Percentiles rank a stretch among this genome's conserved stretches.
phyloP scores from a whole-genome alignment of 306 rosid species.

The Notholithocarpus densiflorus region DNA sequence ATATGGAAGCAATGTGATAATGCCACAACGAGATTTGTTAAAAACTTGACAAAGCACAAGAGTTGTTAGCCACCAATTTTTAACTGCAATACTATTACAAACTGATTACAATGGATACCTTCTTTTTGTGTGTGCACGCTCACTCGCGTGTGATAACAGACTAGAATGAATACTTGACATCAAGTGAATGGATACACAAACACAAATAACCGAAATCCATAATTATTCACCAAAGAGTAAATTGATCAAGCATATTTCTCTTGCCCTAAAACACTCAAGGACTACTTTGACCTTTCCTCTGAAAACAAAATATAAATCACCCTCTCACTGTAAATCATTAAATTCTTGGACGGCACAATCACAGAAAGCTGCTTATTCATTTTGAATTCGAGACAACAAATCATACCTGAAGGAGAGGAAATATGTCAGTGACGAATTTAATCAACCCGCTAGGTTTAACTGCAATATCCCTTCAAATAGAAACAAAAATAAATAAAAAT shows the following conservation, averaged over 20 bases:
- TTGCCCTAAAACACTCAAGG: background rate
- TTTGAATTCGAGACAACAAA: conserved; percentile 13
- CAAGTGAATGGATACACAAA: background rate
- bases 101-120: background rate
- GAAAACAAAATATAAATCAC: background rate
- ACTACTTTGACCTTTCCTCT: background rate
- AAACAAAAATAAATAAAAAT: conserved; percentile 5
- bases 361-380: background rate
- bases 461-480: conserved; percentile 57
- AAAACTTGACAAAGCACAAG: background rate
- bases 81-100: background rate
- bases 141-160: background rate
- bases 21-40: background rate
- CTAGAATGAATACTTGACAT: background rate
- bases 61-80: background rate
- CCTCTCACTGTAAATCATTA: background rate
- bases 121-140: no score
- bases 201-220: background rate
- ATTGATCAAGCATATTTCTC: background rate
- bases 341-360: background rate
- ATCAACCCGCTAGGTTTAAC: conserved; percentile 74
- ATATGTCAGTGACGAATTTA: conserved; percentile 70
- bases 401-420: conserved; percentile 91
- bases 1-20: background rate
- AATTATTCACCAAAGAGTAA: background rate